Evolutionary conservation across 192 early-diverging fungal species (phyloP).

Genomic region (Umbelopsis vinacea): DNA sequence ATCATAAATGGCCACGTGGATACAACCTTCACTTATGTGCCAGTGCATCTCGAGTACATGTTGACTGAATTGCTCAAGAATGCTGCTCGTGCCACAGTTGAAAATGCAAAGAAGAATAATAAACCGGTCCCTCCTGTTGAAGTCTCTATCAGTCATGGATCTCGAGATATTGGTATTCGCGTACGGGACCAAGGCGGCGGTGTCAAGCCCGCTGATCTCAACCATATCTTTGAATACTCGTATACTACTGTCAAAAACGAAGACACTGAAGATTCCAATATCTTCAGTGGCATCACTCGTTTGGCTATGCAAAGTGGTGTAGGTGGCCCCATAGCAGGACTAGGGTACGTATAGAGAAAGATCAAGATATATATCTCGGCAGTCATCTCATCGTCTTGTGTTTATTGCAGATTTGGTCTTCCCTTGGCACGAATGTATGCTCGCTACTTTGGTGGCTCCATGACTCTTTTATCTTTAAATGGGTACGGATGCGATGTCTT

Average conservation of each 20-base stretch:
- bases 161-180: slow-evolving; percentile 81
- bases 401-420: slow-evolving; percentile 63
- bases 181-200: slow-evolving; percentile 94
- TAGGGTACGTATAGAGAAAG: slow-evolving; percentile 50
- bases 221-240: slow-evolving; percentile 89
- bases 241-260: slow-evolving; percentile 85
- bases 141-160: slow-evolving; percentile 80
- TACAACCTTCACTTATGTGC: slow-evolving; percentile 79
- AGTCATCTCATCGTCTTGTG: slow-evolving; percentile 1
- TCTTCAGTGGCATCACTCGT: slow-evolving; percentile 77
- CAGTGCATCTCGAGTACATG: slow-evolving; percentile 94
- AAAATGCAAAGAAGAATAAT: slow-evolving; percentile 54
- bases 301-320: slow-evolving; percentile 85
- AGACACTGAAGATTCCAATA: slow-evolving; percentile 49
- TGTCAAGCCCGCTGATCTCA: slow-evolving; percentile 74
- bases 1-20: slow-evolving; percentile 69
- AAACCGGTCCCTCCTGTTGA: slow-evolving; percentile 74
- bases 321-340: slow-evolving; percentile 90
- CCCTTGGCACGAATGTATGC: slow-evolving; percentile 89
- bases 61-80: slow-evolving; percentile 92
- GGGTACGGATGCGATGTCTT: slow-evolving; percentile 95
- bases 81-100: slow-evolving; percentile 85
- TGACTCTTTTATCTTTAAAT: slow-evolving; percentile 81
- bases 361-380: too few species aligned
- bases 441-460: slow-evolving; percentile 90